Evolutionary conservation across 495 filamentous ascomycete genomes (phyloP).

Genomic region (Tuber microsphaerosporum): DNA sequence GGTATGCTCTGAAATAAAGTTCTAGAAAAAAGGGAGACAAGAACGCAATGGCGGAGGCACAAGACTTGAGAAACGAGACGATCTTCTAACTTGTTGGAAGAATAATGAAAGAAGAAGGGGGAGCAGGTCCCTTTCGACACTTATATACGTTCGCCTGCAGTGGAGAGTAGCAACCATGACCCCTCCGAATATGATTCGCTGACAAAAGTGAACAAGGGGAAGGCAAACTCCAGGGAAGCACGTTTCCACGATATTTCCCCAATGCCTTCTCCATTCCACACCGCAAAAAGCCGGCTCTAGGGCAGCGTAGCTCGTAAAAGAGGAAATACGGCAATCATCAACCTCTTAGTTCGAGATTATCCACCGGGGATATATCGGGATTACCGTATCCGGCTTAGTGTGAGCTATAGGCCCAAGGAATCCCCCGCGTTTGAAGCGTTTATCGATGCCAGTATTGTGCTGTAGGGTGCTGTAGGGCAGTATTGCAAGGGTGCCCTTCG

Average conservation of each 20-base stretch:
- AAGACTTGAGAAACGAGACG: not conserved
- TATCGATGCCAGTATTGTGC: too few species aligned
- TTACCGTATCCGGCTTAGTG: slow-evolving; percentile 14
- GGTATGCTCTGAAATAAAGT: not conserved
- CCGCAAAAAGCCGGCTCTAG: not conserved
- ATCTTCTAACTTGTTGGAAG: not conserved
- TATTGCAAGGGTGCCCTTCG: too few species aligned
- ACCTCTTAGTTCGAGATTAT: not conserved
- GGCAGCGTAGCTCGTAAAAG: too few species aligned
- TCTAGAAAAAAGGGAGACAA: not conserved
- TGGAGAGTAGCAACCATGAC: not conserved
- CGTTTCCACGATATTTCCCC: not conserved
- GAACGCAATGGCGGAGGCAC: not conserved
- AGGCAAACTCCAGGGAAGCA: not conserved
- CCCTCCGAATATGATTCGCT: not conserved
- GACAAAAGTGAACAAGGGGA: not conserved
- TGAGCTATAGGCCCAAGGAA: slow-evolving; percentile 12
- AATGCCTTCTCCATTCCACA: not conserved
- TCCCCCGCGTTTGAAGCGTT: not conserved
- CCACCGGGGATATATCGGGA: slow-evolving; percentile 30
- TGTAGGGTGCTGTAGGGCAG: too few species aligned
- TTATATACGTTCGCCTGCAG: not conserved
- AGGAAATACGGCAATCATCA: not conserved
- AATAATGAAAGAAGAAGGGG: not conserved
- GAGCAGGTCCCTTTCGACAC: not conserved